Conservation (phyloP, 2,329 filamentous ascomycete genomes). For the Arthrinium phaeospermum region DNA sequence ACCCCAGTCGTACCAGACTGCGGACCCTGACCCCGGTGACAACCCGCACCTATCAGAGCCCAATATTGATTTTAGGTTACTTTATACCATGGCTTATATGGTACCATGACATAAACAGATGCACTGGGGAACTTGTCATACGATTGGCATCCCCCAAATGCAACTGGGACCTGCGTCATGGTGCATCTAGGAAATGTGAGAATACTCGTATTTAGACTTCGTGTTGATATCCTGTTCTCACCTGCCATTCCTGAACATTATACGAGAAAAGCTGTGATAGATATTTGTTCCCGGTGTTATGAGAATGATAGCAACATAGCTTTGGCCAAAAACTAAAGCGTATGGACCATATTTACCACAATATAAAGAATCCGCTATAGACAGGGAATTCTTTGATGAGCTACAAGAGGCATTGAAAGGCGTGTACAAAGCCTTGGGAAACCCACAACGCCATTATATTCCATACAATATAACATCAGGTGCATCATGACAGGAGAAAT, state of each 20-base stretch:
- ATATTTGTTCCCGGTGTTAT: too few relatives aligned
- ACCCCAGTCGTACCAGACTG: background rate
- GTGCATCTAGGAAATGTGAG: background rate
- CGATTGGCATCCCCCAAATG: background rate
- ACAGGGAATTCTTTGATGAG: too few relatives aligned
- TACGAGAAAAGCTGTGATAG: background rate
- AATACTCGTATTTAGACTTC: background rate
- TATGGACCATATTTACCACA: too few relatives aligned
- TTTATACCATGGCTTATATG: background rate
- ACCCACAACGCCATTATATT: too few relatives aligned
- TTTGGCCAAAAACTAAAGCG: too few relatives aligned
- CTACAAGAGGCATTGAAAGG: too few relatives aligned
- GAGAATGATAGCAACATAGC: too few relatives aligned
- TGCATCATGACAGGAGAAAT: too few relatives aligned
- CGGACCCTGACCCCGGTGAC: background rate
- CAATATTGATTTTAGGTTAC: background rate
- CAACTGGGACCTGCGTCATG: background rate
- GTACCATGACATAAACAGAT: background rate
- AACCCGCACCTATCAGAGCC: slow-evolving; percentile 14
- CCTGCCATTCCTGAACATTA: background rate
- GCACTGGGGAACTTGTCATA: background rate
- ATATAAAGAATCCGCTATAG: too few relatives aligned
- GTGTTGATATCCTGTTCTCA: background rate
- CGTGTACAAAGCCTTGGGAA: too few relatives aligned
- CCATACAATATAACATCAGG: too few relatives aligned